These are phyloP conservation scores for Gastrolobium villosum DNA, from an alignment of 306 rosid genomes.

Conservation along the genomic window DNA sequence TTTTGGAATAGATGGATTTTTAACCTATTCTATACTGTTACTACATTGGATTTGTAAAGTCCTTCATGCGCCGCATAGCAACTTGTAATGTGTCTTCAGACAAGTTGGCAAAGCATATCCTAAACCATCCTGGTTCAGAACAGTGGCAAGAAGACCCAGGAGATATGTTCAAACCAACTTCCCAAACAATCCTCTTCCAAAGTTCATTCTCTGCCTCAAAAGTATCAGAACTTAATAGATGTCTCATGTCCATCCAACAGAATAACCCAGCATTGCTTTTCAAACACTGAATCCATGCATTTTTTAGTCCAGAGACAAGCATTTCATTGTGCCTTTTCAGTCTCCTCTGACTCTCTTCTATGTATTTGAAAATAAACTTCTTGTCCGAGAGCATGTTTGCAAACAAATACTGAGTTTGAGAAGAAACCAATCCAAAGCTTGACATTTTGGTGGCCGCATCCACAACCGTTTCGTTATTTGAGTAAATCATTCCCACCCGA, in stretches of 20 bases:
- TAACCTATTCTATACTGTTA: no score
- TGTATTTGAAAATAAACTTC: conserved; percentile 57
- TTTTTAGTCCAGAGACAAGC: conserved; percentile 61
- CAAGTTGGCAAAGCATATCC: conserved; percentile 89
- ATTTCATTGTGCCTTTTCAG: conserved; percentile 57
- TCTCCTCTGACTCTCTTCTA: conserved; percentile 55
- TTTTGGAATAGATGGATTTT: no score
- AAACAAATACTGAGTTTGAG: conserved; percentile 78
- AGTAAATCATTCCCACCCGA: conserved; percentile 86
- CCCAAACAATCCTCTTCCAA: conserved; percentile 69
- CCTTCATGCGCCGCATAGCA: conserved; percentile 71
- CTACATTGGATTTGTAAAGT: conserved; percentile 38
- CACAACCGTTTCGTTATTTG: conserved; percentile 59
- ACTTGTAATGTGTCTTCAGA: conserved; percentile 67
- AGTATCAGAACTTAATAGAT: conserved; percentile 50
- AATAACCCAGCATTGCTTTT: conserved; percentile 82
- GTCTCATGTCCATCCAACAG: conserved; percentile 93
- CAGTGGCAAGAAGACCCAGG: conserved; percentile 92
- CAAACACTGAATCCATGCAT: conserved; percentile 66
- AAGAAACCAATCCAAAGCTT: conserved; percentile 86
- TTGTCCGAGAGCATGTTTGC: conserved; percentile 62
- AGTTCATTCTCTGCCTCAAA: conserved; percentile 85
- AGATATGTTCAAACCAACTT: conserved; percentile 75
- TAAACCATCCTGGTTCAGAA: conserved; percentile 91
- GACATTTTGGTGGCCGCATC: conserved; percentile 90